Evolutionary conservation across 2,329 filamentous ascomycete species (phyloP).

Genomic region (Fulvia fulva): DNA sequence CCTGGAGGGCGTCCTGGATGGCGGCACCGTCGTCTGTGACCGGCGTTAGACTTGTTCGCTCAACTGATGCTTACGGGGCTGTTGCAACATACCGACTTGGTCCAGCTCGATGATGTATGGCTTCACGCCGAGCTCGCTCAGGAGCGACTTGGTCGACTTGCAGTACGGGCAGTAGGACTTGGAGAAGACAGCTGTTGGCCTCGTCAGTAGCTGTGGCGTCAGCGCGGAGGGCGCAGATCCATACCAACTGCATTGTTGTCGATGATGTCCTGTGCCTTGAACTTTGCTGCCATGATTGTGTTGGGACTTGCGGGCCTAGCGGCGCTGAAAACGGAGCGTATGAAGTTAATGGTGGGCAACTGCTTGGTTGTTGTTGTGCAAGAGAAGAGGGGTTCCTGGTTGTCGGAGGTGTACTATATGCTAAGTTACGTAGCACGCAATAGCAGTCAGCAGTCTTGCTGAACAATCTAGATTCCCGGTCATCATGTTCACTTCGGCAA

Average conservation of each 20-base stretch:
- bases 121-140: slow-evolving; percentile 67
- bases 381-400: neutral
- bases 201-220: slow-evolving; percentile 1
- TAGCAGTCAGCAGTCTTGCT: neutral
- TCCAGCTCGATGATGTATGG: slow-evolving; percentile 79
- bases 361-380: neutral
- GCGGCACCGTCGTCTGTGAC: slow-evolving; percentile 69
- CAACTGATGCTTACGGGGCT: neutral
- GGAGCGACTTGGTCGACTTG: slow-evolving; percentile 68
- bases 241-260: slow-evolving; percentile 80
- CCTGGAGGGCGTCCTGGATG: slow-evolving; percentile 76
- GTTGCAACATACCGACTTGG: slow-evolving; percentile 57
- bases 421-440: neutral
- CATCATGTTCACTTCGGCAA: too few relatives aligned
- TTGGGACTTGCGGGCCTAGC: slow-evolving; percentile 50
- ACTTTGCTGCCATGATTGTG: slow-evolving; percentile 77
- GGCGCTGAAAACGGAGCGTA: slow-evolving; percentile 68
- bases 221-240: slow-evolving; percentile 31
- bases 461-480: too few relatives aligned
- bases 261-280: slow-evolving; percentile 81
- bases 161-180: slow-evolving; percentile 98
- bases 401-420: neutral
- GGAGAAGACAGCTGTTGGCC: slow-evolving; percentile 76
- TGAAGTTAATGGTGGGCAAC: slow-evolving; percentile 54
- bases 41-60: neutral